Evolutionary conservation across 805 yeast species (phyloP).

Genomic region (Pichia heedii): DNA sequence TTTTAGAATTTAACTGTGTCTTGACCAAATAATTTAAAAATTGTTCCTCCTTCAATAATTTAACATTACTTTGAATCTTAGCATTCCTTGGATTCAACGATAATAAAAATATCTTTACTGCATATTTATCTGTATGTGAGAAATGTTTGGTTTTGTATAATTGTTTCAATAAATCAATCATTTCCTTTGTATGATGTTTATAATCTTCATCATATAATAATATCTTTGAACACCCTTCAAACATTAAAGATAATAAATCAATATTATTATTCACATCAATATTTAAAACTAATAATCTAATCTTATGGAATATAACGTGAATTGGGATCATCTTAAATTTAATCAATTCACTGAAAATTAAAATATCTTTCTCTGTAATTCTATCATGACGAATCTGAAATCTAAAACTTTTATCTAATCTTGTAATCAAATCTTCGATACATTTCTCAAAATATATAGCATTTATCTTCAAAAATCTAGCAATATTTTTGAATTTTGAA

Average conservation of each 20-base stretch:
- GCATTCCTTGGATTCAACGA: conserved; percentile 48
- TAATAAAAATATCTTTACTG: conserved; percentile 47
- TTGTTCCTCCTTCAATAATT: conserved; percentile 34
- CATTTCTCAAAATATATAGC: conserved; percentile 40
- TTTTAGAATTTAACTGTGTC: conserved; percentile 36
- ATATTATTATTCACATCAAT: conserved; percentile 47
- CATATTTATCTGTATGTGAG: conserved; percentile 45
- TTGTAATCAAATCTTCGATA: conserved; percentile 41
- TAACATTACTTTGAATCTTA: conserved; percentile 24
- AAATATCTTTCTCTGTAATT: conserved; percentile 47
- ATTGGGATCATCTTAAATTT: conserved; percentile 67
- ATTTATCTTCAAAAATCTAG: conserved; percentile 63
- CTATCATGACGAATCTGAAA: conserved; percentile 46
- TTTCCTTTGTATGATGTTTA: conserved; percentile 47
- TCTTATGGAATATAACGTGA: conserved; percentile 65
- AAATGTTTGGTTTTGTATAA: conserved; percentile 42
- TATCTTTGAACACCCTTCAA: conserved; percentile 66
- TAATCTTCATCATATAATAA: conserved; percentile 51
- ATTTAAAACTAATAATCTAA: conserved; percentile 49
- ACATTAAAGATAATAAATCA: conserved; percentile 59
- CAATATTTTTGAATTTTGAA: conserved; percentile 40
- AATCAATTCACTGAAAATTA: conserved; percentile 64
- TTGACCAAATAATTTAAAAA: conserved; percentile 45
- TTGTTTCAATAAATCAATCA: conserved; percentile 47
- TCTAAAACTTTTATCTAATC: conserved; percentile 52